Base-by-base conservation (phyloP, 1,139 yeast genomes). In the Diutina siamensis region DNA sequence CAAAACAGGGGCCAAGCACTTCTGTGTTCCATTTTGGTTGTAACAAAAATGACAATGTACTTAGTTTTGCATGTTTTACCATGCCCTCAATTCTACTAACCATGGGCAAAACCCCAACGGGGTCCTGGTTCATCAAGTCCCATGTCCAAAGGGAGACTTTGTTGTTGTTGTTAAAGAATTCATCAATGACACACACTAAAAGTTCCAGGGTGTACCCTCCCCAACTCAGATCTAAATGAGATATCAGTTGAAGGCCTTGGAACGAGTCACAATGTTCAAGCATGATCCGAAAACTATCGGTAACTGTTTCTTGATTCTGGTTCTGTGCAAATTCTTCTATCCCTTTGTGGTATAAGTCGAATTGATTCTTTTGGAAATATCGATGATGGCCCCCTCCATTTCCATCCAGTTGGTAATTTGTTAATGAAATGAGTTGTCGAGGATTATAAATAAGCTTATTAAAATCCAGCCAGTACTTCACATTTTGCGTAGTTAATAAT, bases 241-340 rank as follows among this genome's bases (percentile, higher is more conserved):
- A 13, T 8, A 25, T 10, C n/a, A 38, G 7, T 12, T 38, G 42
- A 9, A 38, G 32, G n/a, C 42, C 42, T 25, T 25, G 32, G 20
- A 38, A 38, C 12, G 20, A 15, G 20, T 38, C 42, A 38, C 42
- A 38, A n/a, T n/a, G 31, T 27, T 38, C 42, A 25, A 38, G 42
- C 32, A 25, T 38, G 13, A 12, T n/a, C 2, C 42, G 20, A 15
- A 38, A 38, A 2, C 20, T 7, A 2, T 22, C 42, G n/a, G 21
- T 32, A 3, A 25, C 32, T 2, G 27, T 13, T 4, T 12, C 18
- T 15, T 38, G 20, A 27, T 38, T n/a, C 21, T 25, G 32, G 12
- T 31, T 8, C 10, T 7, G 28, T 10, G 7, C 10, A 13, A 12
- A 31, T 31, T 31, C 34, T 18, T 25, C 42, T 4, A 25, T 32